Percentiles rank a stretch among this genome's conserved stretches.
These are phyloP conservation scores for Ceratocystis papillata DNA, from an alignment of 2,329 filamentous ascomycete species.

Conservation along the genomic window DNA sequence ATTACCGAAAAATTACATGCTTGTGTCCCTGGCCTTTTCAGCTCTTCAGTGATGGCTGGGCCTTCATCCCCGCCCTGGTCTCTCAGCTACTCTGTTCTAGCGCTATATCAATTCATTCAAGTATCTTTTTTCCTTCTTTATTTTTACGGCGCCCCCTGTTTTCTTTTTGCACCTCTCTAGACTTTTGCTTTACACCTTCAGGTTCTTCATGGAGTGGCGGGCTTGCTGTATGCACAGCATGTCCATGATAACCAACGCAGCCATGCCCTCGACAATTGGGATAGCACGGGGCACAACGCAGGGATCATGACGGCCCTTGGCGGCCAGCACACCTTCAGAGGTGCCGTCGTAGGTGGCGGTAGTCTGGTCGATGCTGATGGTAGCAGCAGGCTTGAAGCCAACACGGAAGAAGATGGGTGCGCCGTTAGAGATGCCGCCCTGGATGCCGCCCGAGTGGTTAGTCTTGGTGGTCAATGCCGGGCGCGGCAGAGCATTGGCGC, in stretches of 20 bases:
- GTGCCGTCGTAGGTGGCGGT: conserved; percentile 70
- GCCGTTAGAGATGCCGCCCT: conserved; percentile 91
- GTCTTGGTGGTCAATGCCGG: conserved; percentile 69
- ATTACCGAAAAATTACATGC: conserved; percentile 7
- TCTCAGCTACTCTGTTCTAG: background rate
- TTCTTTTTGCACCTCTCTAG: conserved; percentile 10
- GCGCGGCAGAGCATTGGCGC: conserved; percentile 37
- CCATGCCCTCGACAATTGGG: conserved; percentile 86
- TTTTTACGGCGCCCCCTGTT: background rate
- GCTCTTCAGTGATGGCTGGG: too few relatives aligned
- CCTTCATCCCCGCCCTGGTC: background rate
- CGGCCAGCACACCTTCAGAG: conserved; percentile 63
- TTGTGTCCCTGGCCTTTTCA: background rate
- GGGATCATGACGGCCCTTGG: conserved; percentile 89
- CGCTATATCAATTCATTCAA: background rate
- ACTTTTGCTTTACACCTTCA: conserved; percentile 24
- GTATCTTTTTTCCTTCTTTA: conserved; percentile 9
- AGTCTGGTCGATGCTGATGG: conserved; percentile 77
- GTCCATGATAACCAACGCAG: conserved; percentile 76
- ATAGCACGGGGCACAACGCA: conserved; percentile 84
- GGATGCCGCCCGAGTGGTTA: conserved; percentile 89
- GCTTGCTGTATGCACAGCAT: conserved; percentile 72
- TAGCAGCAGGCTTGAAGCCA: conserved; percentile 89
- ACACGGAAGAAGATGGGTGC: conserved; percentile 89
- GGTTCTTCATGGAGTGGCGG: conserved; percentile 31